Evolutionary conservation across 768 basidiomycete species (phyloP), one percentile per base, ranked within the genome.

Genomic region (Favolaschia claudopus): DNA sequence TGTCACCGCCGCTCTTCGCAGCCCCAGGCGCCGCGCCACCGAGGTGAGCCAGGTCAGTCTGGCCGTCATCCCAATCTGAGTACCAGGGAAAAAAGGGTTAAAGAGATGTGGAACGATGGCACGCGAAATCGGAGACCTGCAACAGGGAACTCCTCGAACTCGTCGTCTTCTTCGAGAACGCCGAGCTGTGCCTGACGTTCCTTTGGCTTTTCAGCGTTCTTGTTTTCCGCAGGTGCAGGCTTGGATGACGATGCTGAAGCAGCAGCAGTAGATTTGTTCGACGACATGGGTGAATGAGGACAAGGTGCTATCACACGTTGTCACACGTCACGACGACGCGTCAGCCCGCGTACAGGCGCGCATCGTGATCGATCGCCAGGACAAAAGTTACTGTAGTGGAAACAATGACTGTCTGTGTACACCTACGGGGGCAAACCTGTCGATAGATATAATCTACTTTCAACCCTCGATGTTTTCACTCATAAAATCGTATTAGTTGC

Each of bases 141-240:
- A 43, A 86, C 90, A 15, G 85, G 78, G 73, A 96, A 96, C 69
- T 96, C 95, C 70, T 96, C 95, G 67, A 98, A 98, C 77, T 98
- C 95, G 72, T 98, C 95, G 72, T 98, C 95, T 72, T 98, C 95
- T 69, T 98, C 95, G 7, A 98, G 78, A n/a, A 95, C 89, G 37
- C 95, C 93, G 0, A 96, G 84, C 68, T 91, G 87, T 5, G 86
- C 85, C 43, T 83, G 82, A 2, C 76, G 76, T 56, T 82, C 77
- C 32, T 81, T 79, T 52, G 79, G 72, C 56, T 79, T 74, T 43
- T 81, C 79, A 24, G 74, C 69, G 25, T 69, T 19, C 51, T 81
- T 80, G 34, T 56, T 70, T 38, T 82, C 79, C 34, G 73, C 48
- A 7, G 77, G n/a, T n/a, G n/a, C n/a, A n/a, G n/a, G 64, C 70